Percentiles rank a stretch among this genome's conserved stretches.
Conservation (phyloP, 2,329 filamentous ascomycete genomes). For the Neofusicoccum sp. region DNA sequence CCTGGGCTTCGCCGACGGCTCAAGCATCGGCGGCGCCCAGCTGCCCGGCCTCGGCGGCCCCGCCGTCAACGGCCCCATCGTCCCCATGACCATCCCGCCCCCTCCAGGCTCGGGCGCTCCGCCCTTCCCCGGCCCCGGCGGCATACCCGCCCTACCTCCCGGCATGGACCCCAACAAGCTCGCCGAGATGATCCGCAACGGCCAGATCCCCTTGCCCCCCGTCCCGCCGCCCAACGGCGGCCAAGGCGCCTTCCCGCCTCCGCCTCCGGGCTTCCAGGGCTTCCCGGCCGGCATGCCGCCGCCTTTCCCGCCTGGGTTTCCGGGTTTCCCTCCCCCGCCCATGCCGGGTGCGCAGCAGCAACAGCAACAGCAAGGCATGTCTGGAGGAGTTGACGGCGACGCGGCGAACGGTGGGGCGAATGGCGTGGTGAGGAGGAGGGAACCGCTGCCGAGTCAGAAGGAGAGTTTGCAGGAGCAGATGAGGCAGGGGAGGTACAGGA, state of each 20-base stretch:
- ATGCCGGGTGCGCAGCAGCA: not conserved
- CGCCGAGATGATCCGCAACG: constrained; percentile 35
- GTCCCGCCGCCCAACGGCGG: constrained; percentile 24
- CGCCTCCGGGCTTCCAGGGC: constrained; percentile 26
- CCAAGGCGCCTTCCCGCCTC: constrained; percentile 24
- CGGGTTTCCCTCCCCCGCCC: constrained; percentile 23
- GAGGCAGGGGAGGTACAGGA: constrained; percentile 53
- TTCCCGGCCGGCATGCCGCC: constrained; percentile 32
- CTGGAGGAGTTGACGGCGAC: not conserved
- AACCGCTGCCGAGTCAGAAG: constrained; percentile 77
- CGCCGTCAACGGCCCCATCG: constrained; percentile 24
- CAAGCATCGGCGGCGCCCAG: constrained; percentile 41
- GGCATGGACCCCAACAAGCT: constrained; percentile 30
- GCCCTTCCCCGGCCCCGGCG: constrained; percentile 26
- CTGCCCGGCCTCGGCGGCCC: constrained; percentile 50
- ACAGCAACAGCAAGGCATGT: not conserved
- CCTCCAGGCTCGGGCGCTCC: constrained; percentile 26
- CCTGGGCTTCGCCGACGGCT: constrained; percentile 39
- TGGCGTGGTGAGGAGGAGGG: constrained; percentile 55
- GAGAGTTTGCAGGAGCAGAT: constrained; percentile 80
- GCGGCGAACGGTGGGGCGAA: constrained; percentile 11
- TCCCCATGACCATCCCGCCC: constrained; percentile 20
- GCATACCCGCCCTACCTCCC: constrained; percentile 22
- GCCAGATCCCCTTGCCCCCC: constrained; percentile 37
- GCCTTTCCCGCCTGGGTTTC: constrained; percentile 35